Conservation (phyloP, 768 basidiomycete species). For the Agaricus sinodeliciosus region DNA sequence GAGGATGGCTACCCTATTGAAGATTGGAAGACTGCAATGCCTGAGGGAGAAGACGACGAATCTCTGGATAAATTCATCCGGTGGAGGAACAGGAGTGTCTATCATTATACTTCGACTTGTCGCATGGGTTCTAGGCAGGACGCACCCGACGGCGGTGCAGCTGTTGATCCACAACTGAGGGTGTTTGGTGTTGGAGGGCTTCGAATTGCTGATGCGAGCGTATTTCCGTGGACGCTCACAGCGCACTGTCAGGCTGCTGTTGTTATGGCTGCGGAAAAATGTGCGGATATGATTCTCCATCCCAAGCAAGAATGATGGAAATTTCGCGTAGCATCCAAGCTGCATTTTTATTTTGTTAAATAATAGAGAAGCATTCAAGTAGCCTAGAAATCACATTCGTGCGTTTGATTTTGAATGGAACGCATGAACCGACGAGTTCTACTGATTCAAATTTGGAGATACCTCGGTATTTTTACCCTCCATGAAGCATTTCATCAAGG, state of each 20-base stretch:
- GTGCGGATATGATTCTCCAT: slow-evolving; percentile 24
- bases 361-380: no score
- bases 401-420: no score
- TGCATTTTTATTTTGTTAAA: no score
- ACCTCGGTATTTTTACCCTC: no score
- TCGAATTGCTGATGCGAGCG: slow-evolving; percentile 41
- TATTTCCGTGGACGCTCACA: slow-evolving; percentile 33
- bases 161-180: slow-evolving; percentile 29
- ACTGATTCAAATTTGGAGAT: no score
- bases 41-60: slow-evolving; percentile 33
- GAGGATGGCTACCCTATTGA: slow-evolving; percentile 22
- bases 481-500: no score
- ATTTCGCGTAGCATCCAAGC: no score
- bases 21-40: slow-evolving; percentile 31
- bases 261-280: slow-evolving; percentile 30
- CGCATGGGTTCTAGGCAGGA: slow-evolving; percentile 36
- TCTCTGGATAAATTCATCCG: slow-evolving; percentile 30
- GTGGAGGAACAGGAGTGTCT: slow-evolving; percentile 36
- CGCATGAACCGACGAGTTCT: no score
- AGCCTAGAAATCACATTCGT: no score
- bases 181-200: slow-evolving; percentile 39
- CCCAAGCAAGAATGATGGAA: background rate
- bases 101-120: slow-evolving; percentile 41
- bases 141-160: slow-evolving; percentile 26
- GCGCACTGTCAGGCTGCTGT: slow-evolving; percentile 28